A percentile compares a stretch with the other conserved stretches of the same genome.
These are phyloP conservation scores for Solanum peruvianum DNA, from an alignment of 257 asterid genomes.

Conservation along the genomic window DNA sequence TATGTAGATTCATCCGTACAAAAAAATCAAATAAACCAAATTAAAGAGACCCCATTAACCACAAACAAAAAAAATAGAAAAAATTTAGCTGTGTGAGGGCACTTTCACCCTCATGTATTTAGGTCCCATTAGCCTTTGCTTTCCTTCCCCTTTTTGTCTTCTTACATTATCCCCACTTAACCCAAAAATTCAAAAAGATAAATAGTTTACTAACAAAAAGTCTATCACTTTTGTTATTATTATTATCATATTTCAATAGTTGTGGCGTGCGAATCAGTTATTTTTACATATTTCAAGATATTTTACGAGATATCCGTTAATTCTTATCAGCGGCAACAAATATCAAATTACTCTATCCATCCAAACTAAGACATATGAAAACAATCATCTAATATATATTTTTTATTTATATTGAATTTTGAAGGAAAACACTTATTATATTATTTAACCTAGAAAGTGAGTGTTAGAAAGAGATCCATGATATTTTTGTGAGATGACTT, in stretches of 20 bases:
- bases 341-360: too few relatives aligned
- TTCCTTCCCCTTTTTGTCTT: neutral
- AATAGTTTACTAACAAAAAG: neutral
- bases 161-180: neutral
- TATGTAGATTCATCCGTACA: conserved; percentile 6
- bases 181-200: neutral
- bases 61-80: too few relatives aligned
- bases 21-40: conserved; percentile 4
- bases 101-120: neutral
- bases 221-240: neutral
- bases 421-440: neutral
- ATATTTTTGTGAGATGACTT: neutral
- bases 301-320: too few relatives aligned
- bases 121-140: neutral
- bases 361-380: too few relatives aligned
- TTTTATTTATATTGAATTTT: too few relatives aligned
- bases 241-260: too few relatives aligned
- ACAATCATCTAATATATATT: too few relatives aligned
- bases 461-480: neutral
- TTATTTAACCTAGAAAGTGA: neutral
- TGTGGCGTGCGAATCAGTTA: too few relatives aligned
- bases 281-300: too few relatives aligned
- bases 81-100: conserved; percentile 10
- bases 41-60: conserved; percentile 7
- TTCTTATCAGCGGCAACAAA: too few relatives aligned